Base-by-base conservation (phyloP, 495 filamentous ascomycete species). In the Annulohypoxylon stygium region DNA sequence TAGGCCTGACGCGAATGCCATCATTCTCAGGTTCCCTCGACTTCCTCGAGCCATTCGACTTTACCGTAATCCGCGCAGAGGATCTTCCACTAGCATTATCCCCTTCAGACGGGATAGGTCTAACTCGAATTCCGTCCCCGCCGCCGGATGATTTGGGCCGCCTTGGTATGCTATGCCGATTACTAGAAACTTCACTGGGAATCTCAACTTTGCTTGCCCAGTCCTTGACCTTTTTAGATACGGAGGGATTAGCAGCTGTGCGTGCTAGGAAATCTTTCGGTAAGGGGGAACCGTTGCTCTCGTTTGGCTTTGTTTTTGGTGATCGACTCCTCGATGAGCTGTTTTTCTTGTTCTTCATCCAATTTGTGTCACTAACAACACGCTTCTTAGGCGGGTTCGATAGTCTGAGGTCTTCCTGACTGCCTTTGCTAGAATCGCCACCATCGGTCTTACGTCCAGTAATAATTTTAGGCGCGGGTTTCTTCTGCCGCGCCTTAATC, bases 311-410 rank as follows among this genome's bases (percentile, higher is more conserved):
- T 7, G 75, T 18, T 43, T 78, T 78, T 16, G 70, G 76, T 8
- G 79, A 55, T 39, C 70, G 74, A 48, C 54, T 75, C 54, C 79
- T 82, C 0, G 81, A 76, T 4, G 82, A 78, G 51, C 83, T 85
- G 65, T 85, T 86, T 50, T 83, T 84, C 62, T 81, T 79, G 33
- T 81, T 77, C 75, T 86, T 87, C 81, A 87, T 85, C 92, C 92
- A 95, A 70, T 95, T 90, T 43, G 90, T 89, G 80, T 95, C 93
- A 73, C 92, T 94, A 20, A 95, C 86, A 23, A 95, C 90, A 54
- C 92, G 86, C 83, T 93, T 95, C 73, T 90, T 89, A 5, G 93
- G 93, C 18, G 79, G 71, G 34, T 58, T 75, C 45, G 78, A 80
- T 14, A 77, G 69, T 47, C 61, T 74, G 12, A 73, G 54, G 7